Conservation (phyloP, 139 green algal species). For the Ettlia oleoabundans region DNA sequence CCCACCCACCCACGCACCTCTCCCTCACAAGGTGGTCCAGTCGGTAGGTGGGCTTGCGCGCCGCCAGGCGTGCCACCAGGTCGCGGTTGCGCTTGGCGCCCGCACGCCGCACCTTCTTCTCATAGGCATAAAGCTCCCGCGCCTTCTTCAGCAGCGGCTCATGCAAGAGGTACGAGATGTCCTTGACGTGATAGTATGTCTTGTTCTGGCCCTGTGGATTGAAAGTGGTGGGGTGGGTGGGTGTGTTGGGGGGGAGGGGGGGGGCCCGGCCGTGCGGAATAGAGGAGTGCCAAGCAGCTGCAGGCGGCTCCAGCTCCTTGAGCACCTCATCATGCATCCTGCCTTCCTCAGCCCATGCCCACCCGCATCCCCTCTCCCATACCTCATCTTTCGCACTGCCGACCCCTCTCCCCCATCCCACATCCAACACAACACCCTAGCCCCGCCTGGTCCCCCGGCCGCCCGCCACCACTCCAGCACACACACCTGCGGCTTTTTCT, state of each 20-base stretch:
- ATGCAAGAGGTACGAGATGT: constrained; percentile 96
- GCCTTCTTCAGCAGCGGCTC: constrained; percentile 93
- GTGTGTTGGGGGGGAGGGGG: neutral
- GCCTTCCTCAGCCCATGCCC: too few species aligned
- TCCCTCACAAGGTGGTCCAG: constrained; percentile 97
- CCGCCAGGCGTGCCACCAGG: constrained; percentile 71
- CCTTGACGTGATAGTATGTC: constrained; percentile 99
- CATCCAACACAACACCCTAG: too few species aligned
- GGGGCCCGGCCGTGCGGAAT: neutral
- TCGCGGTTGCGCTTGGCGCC: constrained; percentile 78
- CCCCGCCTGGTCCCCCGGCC: too few species aligned
- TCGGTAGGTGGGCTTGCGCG: constrained; percentile 72
- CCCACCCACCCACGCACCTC: constrained; percentile 62
- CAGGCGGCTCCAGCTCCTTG: too few species aligned
- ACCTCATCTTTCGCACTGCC: too few species aligned
- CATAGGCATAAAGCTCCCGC: constrained; percentile 43
- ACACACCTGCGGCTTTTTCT: constrained; percentile 83
- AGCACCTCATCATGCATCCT: neutral
- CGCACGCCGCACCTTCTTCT: constrained; percentile 78
- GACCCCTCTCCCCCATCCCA: too few species aligned
- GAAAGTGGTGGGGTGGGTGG: neutral
- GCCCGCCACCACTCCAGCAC: neutral
- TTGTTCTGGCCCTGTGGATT: constrained; percentile 86
- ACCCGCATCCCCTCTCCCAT: too few species aligned
- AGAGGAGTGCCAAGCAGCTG: neutral